Base-by-base conservation (phyloP, 768 basidiomycete species). In the Macrolepiota fuliginosa region DNA sequence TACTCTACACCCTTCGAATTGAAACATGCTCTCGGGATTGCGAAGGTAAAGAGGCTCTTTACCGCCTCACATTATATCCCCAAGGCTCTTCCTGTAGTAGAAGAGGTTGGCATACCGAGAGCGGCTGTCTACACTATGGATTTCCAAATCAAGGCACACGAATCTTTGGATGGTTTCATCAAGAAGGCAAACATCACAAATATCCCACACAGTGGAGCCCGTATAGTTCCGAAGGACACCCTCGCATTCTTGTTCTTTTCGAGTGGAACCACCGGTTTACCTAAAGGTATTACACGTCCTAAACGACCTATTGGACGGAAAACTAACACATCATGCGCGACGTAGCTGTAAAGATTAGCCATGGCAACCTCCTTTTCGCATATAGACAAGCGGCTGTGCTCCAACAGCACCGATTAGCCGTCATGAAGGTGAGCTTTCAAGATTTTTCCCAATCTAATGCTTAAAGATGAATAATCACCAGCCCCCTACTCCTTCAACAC, bases 211-310 rank as follows among this genome's bases (percentile, higher is more conserved):
- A 66, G 80, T 1, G 73, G 74, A 1, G 71, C 84, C 29, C 78
- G 76, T 42, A 74, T 77, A 0, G 87, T 83, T 0, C 71, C 64
- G 11, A 75, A 73, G 35, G 74, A 86, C 60, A 87, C 86, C 0
- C 71, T 90, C 1, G 89, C 87, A 0, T 89, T 90, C 68, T 73
- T 91, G 3, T 74, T 87, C 0, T 90, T 90, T 68, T 91, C 90
- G 0, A 91, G 90, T 66, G 90, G 90, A 24, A 91, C 90, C 0
- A 90, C 81, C 63, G 90, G 90, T 1, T 73, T 86, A 3, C 88
- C 90, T 0, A 91, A 91, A 81, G 88, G 89, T 85, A 25, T 27
- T 27, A 10, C 24, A 2, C 4, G 13, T 6, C 13, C 24, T 25
- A 6, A 11, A 13, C 6, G 24, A 5, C 12, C 19, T 27, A 11